Base-by-base conservation (phyloP, 139 green algal genomes). In the Picocystis salinarum region DNA sequence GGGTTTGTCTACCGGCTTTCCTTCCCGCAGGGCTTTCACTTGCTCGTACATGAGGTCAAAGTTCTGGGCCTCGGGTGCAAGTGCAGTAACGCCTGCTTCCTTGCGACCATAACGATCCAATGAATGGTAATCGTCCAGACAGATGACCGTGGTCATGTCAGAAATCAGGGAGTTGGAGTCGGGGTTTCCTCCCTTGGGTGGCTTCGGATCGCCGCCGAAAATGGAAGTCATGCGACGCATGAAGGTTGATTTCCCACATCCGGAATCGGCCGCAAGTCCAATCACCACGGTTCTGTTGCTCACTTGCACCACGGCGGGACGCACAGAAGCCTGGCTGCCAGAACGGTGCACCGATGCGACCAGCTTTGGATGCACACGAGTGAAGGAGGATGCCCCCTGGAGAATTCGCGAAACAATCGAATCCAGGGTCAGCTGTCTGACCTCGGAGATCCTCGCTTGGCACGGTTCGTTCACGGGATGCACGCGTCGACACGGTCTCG, bases 191-290 rank as follows among this genome's bases (percentile, higher is more conserved):
- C 82, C 87, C 42, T 63, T 62, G 12, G 88, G 88, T 36, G 88
- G 78, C 58, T 83, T 77, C 37, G 89, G 70, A 19, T 56, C 53
- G 28, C 89, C 89, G 23, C 89, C 89, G 59, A 99, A 99, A 27
- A 97, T 72, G 51, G 48, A 56, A n/a, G 89, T 99, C 73, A 99
- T 78, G 52, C 89, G 80, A 42, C 89, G 69, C 89, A 99, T 99
- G 82, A 99, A 99, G 25, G 89, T 99, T 42, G 86, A 96, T 77
- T 99, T 99, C 62, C 89, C 89, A 71, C 89, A 99, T 17, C 89
- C 83, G 51, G 83, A 95, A 69, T 99, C 88, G 15, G 88, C 88
- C 26, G 88, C 88, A 42, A 99, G 71, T 37, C 88, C 88, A 30
- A 99, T 87, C 10, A 98, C 78, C 3, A 98, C 71, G 22, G 77